Percentiles rank a stretch among this genome's conserved stretches.
phyloP scores from a whole-genome alignment of 176 grass and related monocot genomes.

The Aegilops speltoides region DNA sequence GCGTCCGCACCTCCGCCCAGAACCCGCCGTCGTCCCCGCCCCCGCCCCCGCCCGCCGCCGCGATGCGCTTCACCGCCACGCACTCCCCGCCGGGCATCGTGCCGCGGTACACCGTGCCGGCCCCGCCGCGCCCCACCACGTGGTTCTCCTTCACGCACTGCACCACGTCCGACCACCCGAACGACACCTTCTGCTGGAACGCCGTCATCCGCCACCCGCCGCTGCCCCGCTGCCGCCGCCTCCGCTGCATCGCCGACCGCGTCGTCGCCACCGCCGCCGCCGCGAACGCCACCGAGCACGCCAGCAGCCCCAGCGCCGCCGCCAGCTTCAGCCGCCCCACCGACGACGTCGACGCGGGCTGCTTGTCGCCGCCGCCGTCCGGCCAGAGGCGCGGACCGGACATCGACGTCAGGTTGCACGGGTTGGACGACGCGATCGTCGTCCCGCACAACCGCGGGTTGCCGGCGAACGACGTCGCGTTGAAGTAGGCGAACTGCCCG shows the following conservation, averaged over 20 bases:
- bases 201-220: conserved; percentile 59
- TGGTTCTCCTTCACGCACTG: conserved; percentile 69
- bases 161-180: conserved; percentile 63
- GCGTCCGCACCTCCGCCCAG: conserved; percentile 73
- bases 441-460: conserved; percentile 61
- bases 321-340: conserved; percentile 45
- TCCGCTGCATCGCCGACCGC: conserved; percentile 48
- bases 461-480: conserved; percentile 53
- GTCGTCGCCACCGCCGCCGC: conserved; percentile 54
- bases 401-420: conserved; percentile 44
- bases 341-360: too few relatives aligned
- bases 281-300: conserved; percentile 65
- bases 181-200: conserved; percentile 85
- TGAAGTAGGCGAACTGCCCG: conserved; percentile 78
- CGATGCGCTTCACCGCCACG: conserved; percentile 73
- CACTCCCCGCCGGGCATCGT: conserved; percentile 58
- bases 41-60: conserved; percentile 36
- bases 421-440: conserved; percentile 13
- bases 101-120: conserved; percentile 72
- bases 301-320: conserved; percentile 63
- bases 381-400: background rate
- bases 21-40: conserved; percentile 55
- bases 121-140: conserved; percentile 72
- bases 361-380: background rate
- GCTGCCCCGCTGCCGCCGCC: background rate